phyloP scores from a whole-genome alignment of 2,329 filamentous ascomycete species.

The Shiraia bambusicola region DNA sequence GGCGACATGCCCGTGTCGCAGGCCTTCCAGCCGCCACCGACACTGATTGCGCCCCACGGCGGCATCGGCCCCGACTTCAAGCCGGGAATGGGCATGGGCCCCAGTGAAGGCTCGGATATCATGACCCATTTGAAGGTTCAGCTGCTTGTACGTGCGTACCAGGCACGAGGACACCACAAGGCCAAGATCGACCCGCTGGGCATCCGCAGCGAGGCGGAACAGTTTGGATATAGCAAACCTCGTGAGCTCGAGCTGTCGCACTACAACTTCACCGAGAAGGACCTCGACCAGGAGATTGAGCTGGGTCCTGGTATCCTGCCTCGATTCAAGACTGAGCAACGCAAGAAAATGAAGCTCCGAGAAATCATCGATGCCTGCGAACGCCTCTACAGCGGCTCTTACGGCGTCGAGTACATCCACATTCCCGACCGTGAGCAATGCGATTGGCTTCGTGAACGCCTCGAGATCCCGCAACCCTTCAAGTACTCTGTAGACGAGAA shows the following conservation, averaged over 20 bases:
- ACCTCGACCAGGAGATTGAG: conserved; percentile 87
- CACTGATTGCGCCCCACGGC: conserved; percentile 77
- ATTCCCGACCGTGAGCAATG: conserved; percentile 97
- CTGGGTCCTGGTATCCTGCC: conserved; percentile 94
- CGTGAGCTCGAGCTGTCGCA: conserved; percentile 91
- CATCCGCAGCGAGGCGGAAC: conserved; percentile 81
- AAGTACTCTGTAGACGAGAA: conserved; percentile 99
- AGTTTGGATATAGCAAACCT: conserved; percentile 82
- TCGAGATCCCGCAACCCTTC: conserved; percentile 92
- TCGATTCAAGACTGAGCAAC: conserved; percentile 82
- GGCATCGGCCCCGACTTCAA: conserved; percentile 71
- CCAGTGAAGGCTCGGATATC: conserved; percentile 74
- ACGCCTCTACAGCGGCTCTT: conserved; percentile 94
- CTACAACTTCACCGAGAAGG: conserved; percentile 93
- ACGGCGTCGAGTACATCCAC: conserved; percentile 97
- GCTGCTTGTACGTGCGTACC: conserved; percentile 93
- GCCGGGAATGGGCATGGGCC: conserved; percentile 66
- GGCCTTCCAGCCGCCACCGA: conserved; percentile 94
- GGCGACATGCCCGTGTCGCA: conserved; percentile 97
- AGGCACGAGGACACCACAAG: conserved; percentile 97
- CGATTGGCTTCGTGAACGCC: conserved; percentile 94
- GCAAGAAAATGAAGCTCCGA: conserved; percentile 93
- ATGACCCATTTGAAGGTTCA: conserved; percentile 98
- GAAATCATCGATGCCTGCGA: conserved; percentile 94
- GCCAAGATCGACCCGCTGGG: conserved; percentile 94